Evolutionary conservation across 805 yeast species (phyloP), one percentile per base, ranked within the genome.

Genomic region (Ogataea nakhonphanomensis): DNA sequence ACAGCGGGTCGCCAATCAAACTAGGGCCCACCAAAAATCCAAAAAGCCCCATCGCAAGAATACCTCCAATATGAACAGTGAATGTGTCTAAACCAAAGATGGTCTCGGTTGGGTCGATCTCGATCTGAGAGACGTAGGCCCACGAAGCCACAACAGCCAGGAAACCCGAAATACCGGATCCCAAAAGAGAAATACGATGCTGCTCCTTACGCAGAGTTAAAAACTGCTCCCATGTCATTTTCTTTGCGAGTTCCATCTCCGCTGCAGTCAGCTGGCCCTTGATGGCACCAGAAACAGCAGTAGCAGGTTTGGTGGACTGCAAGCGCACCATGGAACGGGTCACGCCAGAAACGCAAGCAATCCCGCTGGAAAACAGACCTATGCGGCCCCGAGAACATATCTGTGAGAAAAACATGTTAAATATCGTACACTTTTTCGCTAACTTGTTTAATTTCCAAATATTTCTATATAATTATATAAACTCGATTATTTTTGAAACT

Each of bases 51-150:
- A 85, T 80, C 10, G 80, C 69, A 40, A 84, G 62, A 31, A 89
- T 76, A 1, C 82, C 89, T 30, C 84, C 87, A 27, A 84, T 80
- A 57, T 83, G 73, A 28, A 87, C 86, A 61, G 85, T 77, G 51
- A 86, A 70, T n/a, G 95, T 88, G 58, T 93, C 98, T 45, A 91
- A 71, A 2, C 98, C 99, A 64, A 84, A 75, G 35, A 91, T 74
- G 28, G 95, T 88, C 29, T 87, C 86, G 31, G 95, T 88, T 26
- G 91, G 84, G 60, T 91, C 97, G 45, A 93, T 78, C 58, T 87
- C 93, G 50, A 84, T 69, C 51, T 84, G 83, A 22, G 96, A 81
- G 37, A 90, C 69, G 58, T 79, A 81, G 1, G 76, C 77, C 78
- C 90, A 85, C 2, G 97, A 81, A 5, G 73, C 56, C 10, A 72